Conservation (phyloP, 2,329 filamentous ascomycete species). For the Parastagonospora nodorum region DNA sequence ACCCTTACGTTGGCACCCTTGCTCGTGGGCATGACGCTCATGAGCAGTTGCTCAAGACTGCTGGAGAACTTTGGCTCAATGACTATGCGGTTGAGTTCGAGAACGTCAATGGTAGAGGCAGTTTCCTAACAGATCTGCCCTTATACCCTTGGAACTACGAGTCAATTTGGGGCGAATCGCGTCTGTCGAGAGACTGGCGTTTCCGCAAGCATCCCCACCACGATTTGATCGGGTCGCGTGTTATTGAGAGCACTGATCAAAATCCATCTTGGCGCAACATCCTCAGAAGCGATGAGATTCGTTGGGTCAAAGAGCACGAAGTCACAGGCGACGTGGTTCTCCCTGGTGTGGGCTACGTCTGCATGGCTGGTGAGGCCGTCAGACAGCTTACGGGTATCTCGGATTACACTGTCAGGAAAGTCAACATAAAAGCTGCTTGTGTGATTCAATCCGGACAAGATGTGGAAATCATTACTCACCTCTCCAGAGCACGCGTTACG, state of each 20-base stretch:
- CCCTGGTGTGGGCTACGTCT: constrained; percentile 14
- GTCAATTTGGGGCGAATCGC: constrained; percentile 8
- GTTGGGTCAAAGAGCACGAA: constrained; percentile 54
- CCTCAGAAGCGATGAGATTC: constrained; percentile 42
- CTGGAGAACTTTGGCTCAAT: not conserved
- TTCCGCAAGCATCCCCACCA: constrained; percentile 25
- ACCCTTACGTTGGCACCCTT: constrained; percentile 4
- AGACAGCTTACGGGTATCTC: constrained; percentile 9
- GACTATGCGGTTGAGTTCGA: not conserved
- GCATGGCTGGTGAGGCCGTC: constrained; percentile 8
- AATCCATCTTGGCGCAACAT: constrained; percentile 15
- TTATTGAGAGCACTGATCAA: constrained; percentile 2
- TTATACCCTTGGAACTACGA: constrained; percentile 1
- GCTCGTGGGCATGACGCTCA: not conserved
- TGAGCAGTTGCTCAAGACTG: not conserved
- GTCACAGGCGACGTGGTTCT: constrained; percentile 25
- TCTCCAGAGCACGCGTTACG: not conserved
- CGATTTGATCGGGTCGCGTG: constrained; percentile 8
- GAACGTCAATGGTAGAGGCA: not conserved
- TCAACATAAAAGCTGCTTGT: constrained; percentile 12
- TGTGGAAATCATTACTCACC: not conserved
- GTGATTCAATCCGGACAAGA: not conserved
- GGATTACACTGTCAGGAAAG: constrained; percentile 2
- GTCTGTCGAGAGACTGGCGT: constrained; percentile 5
- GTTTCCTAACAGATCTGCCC: not conserved